Base-by-base conservation (phyloP, 257 asterid genomes). In the Scutellaria baicalensis region DNA sequence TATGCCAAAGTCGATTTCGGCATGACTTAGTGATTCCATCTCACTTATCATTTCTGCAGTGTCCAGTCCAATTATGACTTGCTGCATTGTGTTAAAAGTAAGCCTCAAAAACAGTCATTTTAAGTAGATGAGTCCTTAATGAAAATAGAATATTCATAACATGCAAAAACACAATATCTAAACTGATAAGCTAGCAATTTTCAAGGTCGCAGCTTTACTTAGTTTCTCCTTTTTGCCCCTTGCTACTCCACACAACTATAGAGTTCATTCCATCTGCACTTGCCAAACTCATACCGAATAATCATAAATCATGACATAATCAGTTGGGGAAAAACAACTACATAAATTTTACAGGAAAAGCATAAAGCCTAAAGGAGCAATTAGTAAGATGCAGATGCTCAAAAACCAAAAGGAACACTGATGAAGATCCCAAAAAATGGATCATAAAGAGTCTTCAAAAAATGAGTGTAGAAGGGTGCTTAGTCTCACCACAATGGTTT, bases 51-150 rank as follows among this genome's bases (percentile, higher is more conserved):
- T 80, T 80, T 91, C 97, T 55, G 93, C 81, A 10, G 97, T 85
- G 86, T 88, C 96, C 77, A 94, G 81, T 52, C 97, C 99, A 63
- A 94, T 77, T 64, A 91, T 88, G 74, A 89, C 91, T 89, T 94
- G 97, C 99, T 94, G 92, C 96, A 89, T 72, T 18, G 40, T 60
- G 76, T 78, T n/a, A 54, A 76, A 71, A 69, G 78, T 77, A 75
- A 83, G 73, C 68, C 68, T 51, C 21, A 12, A 11, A 16, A 54
- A 64, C 36, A 65, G 72, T 16, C 59, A 48, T 35, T 66, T 27
- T 33, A 56, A 52, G 43, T 6, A 20, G 72, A 66, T 54, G 59
- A 50, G 54, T 11, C 43, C 12, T 17, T 18, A 44, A n/a, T 12
- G 13, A 56, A 47, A 67, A n/a, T 63, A 71, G 68, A 43, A 10